These are phyloP conservation scores for Hordeum pubiflorum DNA, from an alignment of 202 grass and related monocot species.

Conservation along the genomic window DNA sequence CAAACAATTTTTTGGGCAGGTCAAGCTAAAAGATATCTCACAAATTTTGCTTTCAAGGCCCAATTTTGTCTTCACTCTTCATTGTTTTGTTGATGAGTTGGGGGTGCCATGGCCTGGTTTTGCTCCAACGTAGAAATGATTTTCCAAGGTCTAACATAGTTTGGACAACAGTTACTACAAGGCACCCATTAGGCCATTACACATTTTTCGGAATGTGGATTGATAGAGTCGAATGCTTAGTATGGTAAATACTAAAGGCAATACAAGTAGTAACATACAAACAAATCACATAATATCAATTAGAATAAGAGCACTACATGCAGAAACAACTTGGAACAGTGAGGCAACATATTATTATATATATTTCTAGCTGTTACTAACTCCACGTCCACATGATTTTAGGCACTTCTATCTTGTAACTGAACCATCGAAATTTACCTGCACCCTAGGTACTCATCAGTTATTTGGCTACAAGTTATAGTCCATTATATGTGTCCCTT, in stretches of 20 bases:
- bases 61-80: background rate
- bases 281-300: background rate
- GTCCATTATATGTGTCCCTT: background rate
- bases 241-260: background rate
- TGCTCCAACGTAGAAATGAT: background rate
- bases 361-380: background rate
- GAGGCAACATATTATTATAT: background rate
- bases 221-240: background rate
- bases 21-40: background rate
- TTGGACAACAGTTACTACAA: background rate
- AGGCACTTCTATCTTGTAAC: background rate
- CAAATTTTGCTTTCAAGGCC: background rate
- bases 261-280: background rate
- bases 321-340: conserved; percentile 18
- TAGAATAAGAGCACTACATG: background rate
- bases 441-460: background rate
- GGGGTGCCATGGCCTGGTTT: background rate
- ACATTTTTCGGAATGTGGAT: background rate
- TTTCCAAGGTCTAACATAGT: background rate
- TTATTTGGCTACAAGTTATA: too few relatives aligned
- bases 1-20: background rate
- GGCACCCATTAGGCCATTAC: background rate
- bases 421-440: background rate
- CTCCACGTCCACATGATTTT: background rate
- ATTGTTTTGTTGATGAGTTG: background rate